phyloP scores from a whole-genome alignment of 345 rosid genomes.

The Lenwebbia sp. region DNA sequence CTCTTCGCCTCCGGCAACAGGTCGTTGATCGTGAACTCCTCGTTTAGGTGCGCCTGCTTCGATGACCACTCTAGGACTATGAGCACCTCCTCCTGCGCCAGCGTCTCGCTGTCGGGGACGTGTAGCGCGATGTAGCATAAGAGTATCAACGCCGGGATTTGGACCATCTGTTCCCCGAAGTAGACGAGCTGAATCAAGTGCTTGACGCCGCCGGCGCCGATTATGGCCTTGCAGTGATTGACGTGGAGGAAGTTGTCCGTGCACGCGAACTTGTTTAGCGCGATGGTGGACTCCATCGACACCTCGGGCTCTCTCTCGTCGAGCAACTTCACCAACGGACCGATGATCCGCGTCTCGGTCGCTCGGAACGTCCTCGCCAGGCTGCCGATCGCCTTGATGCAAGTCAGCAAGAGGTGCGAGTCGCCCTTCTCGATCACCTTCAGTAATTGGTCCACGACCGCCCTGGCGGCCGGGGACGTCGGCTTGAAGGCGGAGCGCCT shows the following conservation, averaged over 20 bases:
- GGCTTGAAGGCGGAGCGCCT: conserved; percentile 68
- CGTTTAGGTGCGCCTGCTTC: conserved; percentile 52
- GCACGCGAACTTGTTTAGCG: conserved; percentile 52
- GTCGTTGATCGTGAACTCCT: conserved; percentile 24
- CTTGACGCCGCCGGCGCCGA: conserved; percentile 48
- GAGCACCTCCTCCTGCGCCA: conserved; percentile 63
- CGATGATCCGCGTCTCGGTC: conserved; percentile 47
- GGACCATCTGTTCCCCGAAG: conserved; percentile 59
- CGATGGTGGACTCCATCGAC: conserved; percentile 43
- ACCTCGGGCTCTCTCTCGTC: conserved; percentile 56
- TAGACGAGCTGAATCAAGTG: conserved; percentile 51
- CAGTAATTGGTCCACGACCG: conserved; percentile 56
- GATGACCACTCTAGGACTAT: conserved; percentile 66
- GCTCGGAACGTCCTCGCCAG: conserved; percentile 77
- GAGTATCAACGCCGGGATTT: conserved; percentile 42
- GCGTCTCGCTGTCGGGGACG: conserved; percentile 51
- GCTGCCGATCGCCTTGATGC: conserved; percentile 58
- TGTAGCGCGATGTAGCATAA: conserved; percentile 34
- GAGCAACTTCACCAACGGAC: conserved; percentile 55
- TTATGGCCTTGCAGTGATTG: conserved; percentile 47
- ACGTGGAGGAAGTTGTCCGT: conserved; percentile 47
- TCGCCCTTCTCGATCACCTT: conserved; percentile 39
- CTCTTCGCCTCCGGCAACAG: conserved; percentile 59
- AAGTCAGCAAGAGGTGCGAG: conserved; percentile 37
- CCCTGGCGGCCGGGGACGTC: conserved; percentile 58